Evolutionary conservation across 768 basidiomycete species (phyloP).

Genomic region (Tremella mesenterica): DNA sequence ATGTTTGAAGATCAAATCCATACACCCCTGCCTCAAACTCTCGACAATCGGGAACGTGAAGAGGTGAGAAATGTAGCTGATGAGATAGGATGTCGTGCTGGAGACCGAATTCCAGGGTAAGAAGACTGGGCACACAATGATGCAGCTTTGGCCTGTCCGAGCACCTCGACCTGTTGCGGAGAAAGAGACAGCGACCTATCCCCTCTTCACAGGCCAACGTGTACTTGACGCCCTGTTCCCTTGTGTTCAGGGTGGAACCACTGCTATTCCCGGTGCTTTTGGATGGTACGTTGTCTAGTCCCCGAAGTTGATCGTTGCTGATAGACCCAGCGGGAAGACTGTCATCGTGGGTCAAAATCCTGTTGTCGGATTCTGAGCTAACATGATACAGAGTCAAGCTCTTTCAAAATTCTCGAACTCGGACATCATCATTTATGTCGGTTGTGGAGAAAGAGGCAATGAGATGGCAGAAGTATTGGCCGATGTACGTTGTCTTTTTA

Average conservation of each 20-base stretch:
- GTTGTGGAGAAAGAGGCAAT: slow-evolving; percentile 97
- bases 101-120: slow-evolving; percentile 98
- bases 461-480: slow-evolving; percentile 84
- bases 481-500: slow-evolving; percentile 54
- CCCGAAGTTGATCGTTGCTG: slow-evolving; percentile 5
- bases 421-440: slow-evolving; percentile 98
- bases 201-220: slow-evolving; percentile 89
- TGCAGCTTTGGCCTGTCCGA: slow-evolving; percentile 98
- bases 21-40: no score
- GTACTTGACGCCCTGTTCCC: slow-evolving; percentile 96
- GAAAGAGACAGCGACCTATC: slow-evolving; percentile 85
- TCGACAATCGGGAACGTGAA: no score
- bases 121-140: slow-evolving; percentile 82
- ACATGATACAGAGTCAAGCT: slow-evolving; percentile 48
- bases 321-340: slow-evolving; percentile 51
- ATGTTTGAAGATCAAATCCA: neutral
- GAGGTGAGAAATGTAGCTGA: no score
- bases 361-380: neutral
- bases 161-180: slow-evolving; percentile 93
- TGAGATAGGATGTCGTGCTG: slow-evolving; percentile 91
- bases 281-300: slow-evolving; percentile 55
- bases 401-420: slow-evolving; percentile 98
- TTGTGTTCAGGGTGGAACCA: slow-evolving; percentile 51
- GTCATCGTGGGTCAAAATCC: slow-evolving; percentile 72
- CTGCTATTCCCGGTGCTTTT: slow-evolving; percentile 87